A percentile compares a stretch with the other conserved stretches of the same genome.
These are phyloP conservation scores for Oldenlandia corymbosa DNA, from an alignment of 257 asterid species.

Conservation along the genomic window DNA sequence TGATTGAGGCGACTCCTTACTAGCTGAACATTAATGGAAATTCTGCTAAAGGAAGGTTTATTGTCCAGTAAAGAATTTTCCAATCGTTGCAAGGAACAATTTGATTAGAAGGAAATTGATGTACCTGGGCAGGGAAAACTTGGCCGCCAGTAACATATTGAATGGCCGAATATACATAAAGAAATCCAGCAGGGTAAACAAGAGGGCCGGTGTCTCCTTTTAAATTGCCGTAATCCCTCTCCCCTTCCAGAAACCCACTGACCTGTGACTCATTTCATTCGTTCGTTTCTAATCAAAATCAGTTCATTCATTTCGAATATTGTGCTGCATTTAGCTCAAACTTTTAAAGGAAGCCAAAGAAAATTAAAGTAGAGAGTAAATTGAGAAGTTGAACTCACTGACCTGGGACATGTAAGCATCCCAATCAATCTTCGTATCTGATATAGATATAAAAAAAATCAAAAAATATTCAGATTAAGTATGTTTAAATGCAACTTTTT, in stretches of 20 bases:
- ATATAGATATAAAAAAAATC: conserved; percentile 8
- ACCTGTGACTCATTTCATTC: conserved; percentile 33
- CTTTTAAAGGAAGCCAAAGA: not conserved
- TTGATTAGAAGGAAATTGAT: conserved; percentile 1
- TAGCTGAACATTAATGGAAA: no score
- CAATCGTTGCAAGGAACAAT: not conserved
- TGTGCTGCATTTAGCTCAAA: conserved; percentile 2
- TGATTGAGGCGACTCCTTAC: no score
- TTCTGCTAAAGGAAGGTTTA: no score
- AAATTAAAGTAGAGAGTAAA: not conserved
- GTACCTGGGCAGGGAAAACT: conserved; percentile 91
- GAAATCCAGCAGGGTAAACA: conserved; percentile 97
- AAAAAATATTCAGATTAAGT: not conserved
- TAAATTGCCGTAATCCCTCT: conserved; percentile 84
- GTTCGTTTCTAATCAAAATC: not conserved
- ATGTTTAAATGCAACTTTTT: not conserved
- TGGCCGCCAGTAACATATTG: conserved; percentile 75
- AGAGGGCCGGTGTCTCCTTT: conserved; percentile 95
- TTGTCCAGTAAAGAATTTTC: no score
- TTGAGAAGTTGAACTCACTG: conserved; percentile 4
- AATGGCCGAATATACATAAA: conserved; percentile 74
- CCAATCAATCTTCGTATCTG: conserved; percentile 99
- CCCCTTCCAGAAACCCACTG: conserved; percentile 78
- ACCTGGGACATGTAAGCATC: conserved; percentile 99
- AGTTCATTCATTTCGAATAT: not conserved